Evolutionary conservation across 768 basidiomycete genomes (phyloP), one percentile per base, ranked within the genome.

Genomic region (Vishniacozyma victoriae): DNA sequence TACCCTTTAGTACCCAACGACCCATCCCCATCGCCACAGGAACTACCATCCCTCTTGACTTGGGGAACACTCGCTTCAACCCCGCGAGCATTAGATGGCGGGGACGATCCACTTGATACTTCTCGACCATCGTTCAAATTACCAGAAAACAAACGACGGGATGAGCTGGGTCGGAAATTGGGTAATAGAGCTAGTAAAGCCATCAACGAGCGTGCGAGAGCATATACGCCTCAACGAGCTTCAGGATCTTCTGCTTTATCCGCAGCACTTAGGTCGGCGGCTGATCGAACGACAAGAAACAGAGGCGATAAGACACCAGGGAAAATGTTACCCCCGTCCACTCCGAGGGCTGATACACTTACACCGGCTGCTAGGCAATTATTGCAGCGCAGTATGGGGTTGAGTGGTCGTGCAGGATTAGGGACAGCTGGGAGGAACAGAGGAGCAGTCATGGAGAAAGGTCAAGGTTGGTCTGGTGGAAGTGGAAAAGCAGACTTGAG

Each of bases 31-130:
- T 86, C 85, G 5, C 81, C 90, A 1, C 75, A 77, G 4, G 86
- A 87, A 1, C 78, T 97, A 43, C 89, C 90, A 62, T 84, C 96
- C 58, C 79, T 99, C 14, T 90, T 97, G 85, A 99, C 95, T 12
- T 92, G 89, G 90, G 95, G 95, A 1, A 91, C 89, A 12, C 77
- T 97, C 19, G 82, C 84, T 55, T 84, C 87, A 14, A 97, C 95
- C 7, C 95, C 95, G 3, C 83, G 93, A 44, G 78, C 95, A 4
- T 79, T 97, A 15, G 54, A 61, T 35, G 53, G 59, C 11, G 41
- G 29, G 11, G 54, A 54, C 19, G 62, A 85, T 57, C 74, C 78
- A 3, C 68, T 73, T 2, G 78, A 78, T 46, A 47, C 55, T 7
- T 57, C 64, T 7, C 26, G 41, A 9, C 55, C 65, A 58, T 55